These are phyloP conservation scores for Xylaria sp. DNA, from an alignment of 2,329 filamentous ascomycete species.

Conservation along the genomic window DNA sequence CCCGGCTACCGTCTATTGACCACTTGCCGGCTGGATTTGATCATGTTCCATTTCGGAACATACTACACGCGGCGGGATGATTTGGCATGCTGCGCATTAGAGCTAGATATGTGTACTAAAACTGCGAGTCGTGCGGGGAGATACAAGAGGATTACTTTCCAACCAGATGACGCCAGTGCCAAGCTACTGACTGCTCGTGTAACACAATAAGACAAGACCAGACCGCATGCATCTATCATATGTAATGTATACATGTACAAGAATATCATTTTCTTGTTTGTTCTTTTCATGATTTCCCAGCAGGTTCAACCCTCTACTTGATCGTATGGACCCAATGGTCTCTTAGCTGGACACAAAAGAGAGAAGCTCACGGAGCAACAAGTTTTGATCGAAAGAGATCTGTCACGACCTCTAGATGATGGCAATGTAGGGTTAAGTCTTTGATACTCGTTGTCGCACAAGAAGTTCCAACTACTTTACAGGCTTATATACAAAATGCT, in stretches of 20 bases:
- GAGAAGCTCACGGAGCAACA: neutral
- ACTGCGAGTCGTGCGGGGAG: neutral
- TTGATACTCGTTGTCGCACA: too few relatives aligned
- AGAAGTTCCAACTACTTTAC: too few relatives aligned
- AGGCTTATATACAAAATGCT: too few relatives aligned
- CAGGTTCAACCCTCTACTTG: neutral
- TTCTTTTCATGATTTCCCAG: neutral
- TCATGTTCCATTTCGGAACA: neutral
- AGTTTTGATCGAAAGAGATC: neutral
- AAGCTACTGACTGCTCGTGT: neutral
- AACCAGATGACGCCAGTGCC: neutral
- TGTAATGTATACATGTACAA: neutral
- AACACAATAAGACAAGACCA: neutral
- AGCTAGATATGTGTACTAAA: neutral
- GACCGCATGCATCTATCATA: neutral
- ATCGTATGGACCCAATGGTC: neutral
- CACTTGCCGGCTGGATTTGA: neutral
- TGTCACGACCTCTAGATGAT: too few relatives aligned
- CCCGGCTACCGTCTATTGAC: neutral
- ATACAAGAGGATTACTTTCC: neutral
- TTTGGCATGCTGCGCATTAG: neutral
- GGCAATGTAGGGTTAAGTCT: too few relatives aligned
- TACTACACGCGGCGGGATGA: neutral
- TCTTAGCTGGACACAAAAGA: neutral
- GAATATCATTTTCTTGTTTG: neutral